Percentiles rank a stretch among this genome's conserved stretches.
phyloP scores from a whole-genome alignment of 805 yeast species.

The Monosporozyma siamensis region DNA sequence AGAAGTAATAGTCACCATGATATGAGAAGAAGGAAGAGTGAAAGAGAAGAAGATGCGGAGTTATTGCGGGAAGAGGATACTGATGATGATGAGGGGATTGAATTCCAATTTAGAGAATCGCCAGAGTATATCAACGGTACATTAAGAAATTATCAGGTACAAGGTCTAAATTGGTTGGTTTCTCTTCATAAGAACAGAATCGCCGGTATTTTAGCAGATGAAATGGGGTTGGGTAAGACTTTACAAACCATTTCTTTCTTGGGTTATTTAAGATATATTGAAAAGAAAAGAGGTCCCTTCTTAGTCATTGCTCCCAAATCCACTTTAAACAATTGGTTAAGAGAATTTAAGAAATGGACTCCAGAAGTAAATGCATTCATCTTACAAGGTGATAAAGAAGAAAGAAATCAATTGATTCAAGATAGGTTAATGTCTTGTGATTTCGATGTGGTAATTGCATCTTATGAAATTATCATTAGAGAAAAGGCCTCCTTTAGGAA shows the following conservation, averaged over 20 bases:
- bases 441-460: conserved; percentile 63
- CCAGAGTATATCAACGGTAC: conserved; percentile 64
- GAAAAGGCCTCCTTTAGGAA: conserved; percentile 61
- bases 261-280: conserved; percentile 59
- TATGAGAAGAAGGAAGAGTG: conserved; percentile 55
- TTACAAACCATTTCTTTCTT: conserved; percentile 69
- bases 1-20: conserved; percentile 6
- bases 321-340: conserved; percentile 70
- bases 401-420: conserved; percentile 46
- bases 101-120: conserved; percentile 60
- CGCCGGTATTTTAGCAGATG: conserved; percentile 75
- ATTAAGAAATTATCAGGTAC: conserved; percentile 66
- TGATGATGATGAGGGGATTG: conserved; percentile 15
- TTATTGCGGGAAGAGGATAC: conserved; percentile 42
- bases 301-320: conserved; percentile 72
- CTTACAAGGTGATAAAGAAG: conserved; percentile 66
- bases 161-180: conserved; percentile 73
- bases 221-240: conserved; percentile 81
- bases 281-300: conserved; percentile 58
- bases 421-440: conserved; percentile 45
- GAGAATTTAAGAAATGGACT: conserved; percentile 72
- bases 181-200: conserved; percentile 57
- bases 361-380: conserved; percentile 67
- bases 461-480: conserved; percentile 68
- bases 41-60: conserved; percentile 71